Evolutionary conservation across 2,329 filamentous ascomycete species (phyloP).

Genomic region (Metarhizium rileyi): DNA sequence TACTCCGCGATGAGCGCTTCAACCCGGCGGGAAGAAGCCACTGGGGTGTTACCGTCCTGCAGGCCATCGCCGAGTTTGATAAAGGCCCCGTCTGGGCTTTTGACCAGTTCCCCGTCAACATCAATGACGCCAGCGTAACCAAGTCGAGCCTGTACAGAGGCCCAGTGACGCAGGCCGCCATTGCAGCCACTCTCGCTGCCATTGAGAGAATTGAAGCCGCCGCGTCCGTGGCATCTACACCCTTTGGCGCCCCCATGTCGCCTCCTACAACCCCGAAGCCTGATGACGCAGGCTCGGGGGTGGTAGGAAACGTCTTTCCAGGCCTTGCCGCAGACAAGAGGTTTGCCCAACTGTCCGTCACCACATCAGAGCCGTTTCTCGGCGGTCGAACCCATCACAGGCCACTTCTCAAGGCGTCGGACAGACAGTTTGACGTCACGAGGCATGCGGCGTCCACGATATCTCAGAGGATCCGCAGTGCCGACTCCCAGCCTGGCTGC

Average conservation of each 20-base stretch:
- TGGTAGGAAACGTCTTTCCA: slow-evolving; percentile 10
- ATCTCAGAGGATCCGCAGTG: slow-evolving; percentile 30
- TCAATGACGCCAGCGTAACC: slow-evolving; percentile 27
- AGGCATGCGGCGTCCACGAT: slow-evolving; percentile 25
- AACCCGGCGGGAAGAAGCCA: slow-evolving; percentile 23
- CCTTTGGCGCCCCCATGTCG: slow-evolving; percentile 1
- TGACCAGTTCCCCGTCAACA: slow-evolving; percentile 30
- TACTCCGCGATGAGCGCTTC: slow-evolving; percentile 18
- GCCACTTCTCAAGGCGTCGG: slow-evolving; percentile 28
- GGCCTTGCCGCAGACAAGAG: slow-evolving; percentile 15
- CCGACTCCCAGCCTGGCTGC: slow-evolving; percentile 32
- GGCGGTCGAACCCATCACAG: slow-evolving; percentile 26
- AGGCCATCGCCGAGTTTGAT: slow-evolving; percentile 31
- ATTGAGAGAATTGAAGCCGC: slow-evolving; percentile 25
- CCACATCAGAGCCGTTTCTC: slow-evolving; percentile 24
- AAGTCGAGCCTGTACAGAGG: slow-evolving; percentile 32
- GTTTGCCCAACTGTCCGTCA: slow-evolving; percentile 21
- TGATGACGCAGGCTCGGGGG: neutral
- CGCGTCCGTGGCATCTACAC: slow-evolving; percentile 5
- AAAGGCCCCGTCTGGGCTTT: slow-evolving; percentile 34
- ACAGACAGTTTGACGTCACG: slow-evolving; percentile 26
- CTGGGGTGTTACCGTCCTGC: slow-evolving; percentile 30
- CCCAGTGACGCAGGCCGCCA: slow-evolving; percentile 26
- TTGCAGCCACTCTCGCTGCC: slow-evolving; percentile 26
- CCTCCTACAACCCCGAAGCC: slow-evolving; percentile 4